Evolutionary conservation across 169 alveolate species (phyloP).

Genomic region (Blepharisma undulans): DNA sequence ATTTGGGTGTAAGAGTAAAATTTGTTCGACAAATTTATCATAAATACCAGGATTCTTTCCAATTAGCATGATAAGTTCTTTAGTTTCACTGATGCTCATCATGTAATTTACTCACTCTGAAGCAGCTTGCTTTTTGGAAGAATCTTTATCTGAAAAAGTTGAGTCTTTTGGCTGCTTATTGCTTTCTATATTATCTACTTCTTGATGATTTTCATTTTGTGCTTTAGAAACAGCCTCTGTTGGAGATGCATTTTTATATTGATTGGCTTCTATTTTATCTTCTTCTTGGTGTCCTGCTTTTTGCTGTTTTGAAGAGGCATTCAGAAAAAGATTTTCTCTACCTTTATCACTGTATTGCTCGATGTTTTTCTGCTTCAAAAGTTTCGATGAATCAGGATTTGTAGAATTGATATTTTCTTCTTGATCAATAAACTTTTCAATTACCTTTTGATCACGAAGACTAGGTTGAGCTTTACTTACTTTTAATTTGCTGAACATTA

Average conservation of each 20-base stretch:
- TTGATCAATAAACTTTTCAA: neutral
- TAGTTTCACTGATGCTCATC: neutral
- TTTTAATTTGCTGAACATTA: too few relatives aligned
- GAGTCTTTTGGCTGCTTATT: neutral
- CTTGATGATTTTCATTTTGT: neutral
- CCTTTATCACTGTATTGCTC: too few relatives aligned
- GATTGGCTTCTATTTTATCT: neutral
- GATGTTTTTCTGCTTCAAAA: too few relatives aligned
- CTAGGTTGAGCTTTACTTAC: neutral
- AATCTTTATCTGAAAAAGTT: neutral
- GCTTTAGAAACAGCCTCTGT: neutral
- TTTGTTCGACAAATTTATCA: neutral
- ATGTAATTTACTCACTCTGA: neutral
- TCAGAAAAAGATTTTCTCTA: neutral
- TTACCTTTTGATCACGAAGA: neutral
- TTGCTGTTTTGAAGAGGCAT: neutral
- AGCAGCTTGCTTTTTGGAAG: neutral
- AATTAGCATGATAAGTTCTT: too few relatives aligned
- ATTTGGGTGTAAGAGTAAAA: neutral
- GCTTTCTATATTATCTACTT: neutral
- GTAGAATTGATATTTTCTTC: neutral
- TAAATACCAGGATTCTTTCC: neutral
- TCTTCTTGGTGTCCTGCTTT: neutral
- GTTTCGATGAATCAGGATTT: too few relatives aligned
- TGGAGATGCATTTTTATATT: neutral